These are phyloP conservation scores for Eucalyptus melliodora DNA, from an alignment of 345 rosid species.

Conservation along the genomic window DNA sequence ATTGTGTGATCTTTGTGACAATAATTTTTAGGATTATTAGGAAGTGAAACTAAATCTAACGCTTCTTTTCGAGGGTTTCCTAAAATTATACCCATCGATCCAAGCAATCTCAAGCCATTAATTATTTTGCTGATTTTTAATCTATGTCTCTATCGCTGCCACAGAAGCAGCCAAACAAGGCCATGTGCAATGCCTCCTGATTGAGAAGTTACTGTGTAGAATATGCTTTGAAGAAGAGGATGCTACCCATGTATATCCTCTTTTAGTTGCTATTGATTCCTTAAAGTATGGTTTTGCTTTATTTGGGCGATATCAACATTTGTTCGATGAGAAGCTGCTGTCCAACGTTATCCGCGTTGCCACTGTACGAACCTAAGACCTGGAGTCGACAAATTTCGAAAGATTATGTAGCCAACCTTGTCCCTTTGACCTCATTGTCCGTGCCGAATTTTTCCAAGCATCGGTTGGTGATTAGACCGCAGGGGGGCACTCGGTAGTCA, in stretches of 20 bases:
- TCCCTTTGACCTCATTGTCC: background rate
- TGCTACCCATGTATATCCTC: background rate
- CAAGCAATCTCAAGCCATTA: background rate
- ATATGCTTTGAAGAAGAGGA: background rate
- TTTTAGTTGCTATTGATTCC: background rate
- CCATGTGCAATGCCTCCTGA: background rate
- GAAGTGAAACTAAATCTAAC: background rate
- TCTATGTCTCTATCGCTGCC: background rate
- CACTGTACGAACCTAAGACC: background rate
- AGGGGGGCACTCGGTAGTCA: background rate
- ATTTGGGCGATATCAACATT: background rate
- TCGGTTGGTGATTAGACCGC: background rate
- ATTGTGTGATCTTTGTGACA: background rate
- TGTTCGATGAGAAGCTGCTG: background rate
- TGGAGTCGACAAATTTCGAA: background rate
- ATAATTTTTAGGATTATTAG: background rate
- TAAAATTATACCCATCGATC: background rate
- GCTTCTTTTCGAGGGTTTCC: background rate
- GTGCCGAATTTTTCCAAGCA: background rate
- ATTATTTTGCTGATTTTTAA: background rate
- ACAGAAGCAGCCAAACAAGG: background rate
- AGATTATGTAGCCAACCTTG: background rate
- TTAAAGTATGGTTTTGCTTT: background rate
- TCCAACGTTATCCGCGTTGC: background rate
- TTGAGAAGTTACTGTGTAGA: background rate